Evolutionary conservation across 345 rosid species (phyloP).

Genomic region (Eucalyptus melliodora): DNA sequence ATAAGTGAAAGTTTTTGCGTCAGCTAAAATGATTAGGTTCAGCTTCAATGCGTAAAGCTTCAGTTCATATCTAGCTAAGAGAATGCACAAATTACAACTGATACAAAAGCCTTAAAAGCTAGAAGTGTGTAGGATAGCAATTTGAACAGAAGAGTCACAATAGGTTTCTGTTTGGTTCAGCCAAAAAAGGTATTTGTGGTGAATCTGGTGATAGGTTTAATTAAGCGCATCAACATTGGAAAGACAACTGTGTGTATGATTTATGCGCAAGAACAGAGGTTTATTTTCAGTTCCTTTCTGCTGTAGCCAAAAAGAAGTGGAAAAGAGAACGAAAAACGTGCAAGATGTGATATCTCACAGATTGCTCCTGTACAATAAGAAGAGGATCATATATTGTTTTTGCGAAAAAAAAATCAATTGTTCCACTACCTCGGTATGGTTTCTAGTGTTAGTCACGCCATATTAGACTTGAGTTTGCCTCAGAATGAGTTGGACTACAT

Average conservation of each 20-base stretch:
- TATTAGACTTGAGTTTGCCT: background rate
- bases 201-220: background rate
- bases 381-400: background rate
- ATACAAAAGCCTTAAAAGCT: background rate
- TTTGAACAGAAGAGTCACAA: background rate
- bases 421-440: background rate
- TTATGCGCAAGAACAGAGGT: background rate
- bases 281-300: background rate
- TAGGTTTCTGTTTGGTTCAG: background rate
- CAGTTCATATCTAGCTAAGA: background rate
- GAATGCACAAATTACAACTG: background rate
- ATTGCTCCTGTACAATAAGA: background rate
- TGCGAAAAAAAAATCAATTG: background rate
- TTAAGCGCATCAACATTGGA: background rate
- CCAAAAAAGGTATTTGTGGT: background rate
- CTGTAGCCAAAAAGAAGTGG: background rate
- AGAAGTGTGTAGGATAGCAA: background rate
- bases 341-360: background rate
- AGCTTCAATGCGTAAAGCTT: background rate
- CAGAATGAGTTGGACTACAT: background rate
- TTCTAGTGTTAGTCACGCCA: background rate
- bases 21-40: background rate
- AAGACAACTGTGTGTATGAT: background rate
- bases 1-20: background rate
- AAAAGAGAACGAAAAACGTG: background rate